Percentiles rank a stretch among this genome's conserved stretches.
Evolutionary conservation across 2,329 filamentous ascomycete genomes (phyloP).

Genomic region (Orbilia brochopaga): DNA sequence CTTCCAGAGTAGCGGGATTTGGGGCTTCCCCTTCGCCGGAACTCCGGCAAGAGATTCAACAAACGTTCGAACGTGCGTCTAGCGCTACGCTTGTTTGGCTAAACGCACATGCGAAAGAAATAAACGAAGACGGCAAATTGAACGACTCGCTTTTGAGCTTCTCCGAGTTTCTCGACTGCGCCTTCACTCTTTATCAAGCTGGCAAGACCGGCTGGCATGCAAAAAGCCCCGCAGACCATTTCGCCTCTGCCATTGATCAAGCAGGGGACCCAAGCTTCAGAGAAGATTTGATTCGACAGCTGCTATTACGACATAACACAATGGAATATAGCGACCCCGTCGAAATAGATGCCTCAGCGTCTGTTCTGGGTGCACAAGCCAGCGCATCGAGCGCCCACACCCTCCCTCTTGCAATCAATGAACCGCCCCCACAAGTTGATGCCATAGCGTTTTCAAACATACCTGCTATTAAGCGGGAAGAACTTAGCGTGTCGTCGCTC

Average conservation of each 20-base stretch:
- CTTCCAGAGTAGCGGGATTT: not conserved
- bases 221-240: slow-evolving; percentile 21
- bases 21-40: not conserved
- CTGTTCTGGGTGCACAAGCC: not conserved
- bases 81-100: slow-evolving; percentile 17
- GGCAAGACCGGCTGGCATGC: slow-evolving; percentile 39
- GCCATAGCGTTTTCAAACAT: not conserved
- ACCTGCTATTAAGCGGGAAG: slow-evolving; percentile 3
- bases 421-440: slow-evolving; percentile 16
- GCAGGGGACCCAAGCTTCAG: slow-evolving; percentile 23
- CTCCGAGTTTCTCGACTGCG: slow-evolving; percentile 27
- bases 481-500: slow-evolving; percentile 16
- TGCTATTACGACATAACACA: slow-evolving; percentile 13
- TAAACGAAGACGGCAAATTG: slow-evolving; percentile 15
- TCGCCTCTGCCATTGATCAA: slow-evolving; percentile 40
- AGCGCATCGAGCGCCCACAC: slow-evolving; percentile 9
- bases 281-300: slow-evolving; percentile 26
- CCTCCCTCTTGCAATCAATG: slow-evolving; percentile 28
- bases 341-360: slow-evolving; percentile 24
- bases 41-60: not conserved
- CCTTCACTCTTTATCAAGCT: slow-evolving; percentile 28
- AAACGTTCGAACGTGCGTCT: not conserved
- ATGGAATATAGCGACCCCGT: slow-evolving; percentile 23
- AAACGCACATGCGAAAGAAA: slow-evolving; percentile 15
- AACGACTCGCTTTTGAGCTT: slow-evolving; percentile 15